A percentile compares a stretch with the other conserved stretches of the same genome.
These are phyloP conservation scores for Diaporthe citriasiana DNA, from an alignment of 2,329 filamentous ascomycete species.

Conservation along the genomic window DNA sequence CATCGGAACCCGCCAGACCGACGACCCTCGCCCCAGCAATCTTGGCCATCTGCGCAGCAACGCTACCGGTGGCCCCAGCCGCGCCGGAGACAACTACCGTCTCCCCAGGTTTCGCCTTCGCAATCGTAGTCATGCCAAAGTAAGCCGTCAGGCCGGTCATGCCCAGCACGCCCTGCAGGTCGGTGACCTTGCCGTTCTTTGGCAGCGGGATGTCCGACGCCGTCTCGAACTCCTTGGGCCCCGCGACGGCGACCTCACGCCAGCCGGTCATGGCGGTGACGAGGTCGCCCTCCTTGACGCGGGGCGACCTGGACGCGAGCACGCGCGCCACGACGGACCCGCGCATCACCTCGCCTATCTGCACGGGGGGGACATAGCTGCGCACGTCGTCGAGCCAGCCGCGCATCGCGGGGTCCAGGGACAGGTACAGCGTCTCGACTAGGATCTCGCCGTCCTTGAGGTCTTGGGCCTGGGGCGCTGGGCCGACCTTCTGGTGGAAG, in stretches of 20 bases:
- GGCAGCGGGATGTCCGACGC: constrained; percentile 44
- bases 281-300: constrained; percentile 64
- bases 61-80: constrained; percentile 76
- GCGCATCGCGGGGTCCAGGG: constrained; percentile 75
- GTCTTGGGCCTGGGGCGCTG: constrained; percentile 62
- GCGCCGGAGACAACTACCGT: constrained; percentile 78
- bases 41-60: constrained; percentile 78
- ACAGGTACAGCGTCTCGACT: constrained; percentile 66
- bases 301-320: constrained; percentile 60
- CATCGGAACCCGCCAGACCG: constrained; percentile 68
- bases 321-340: constrained; percentile 68
- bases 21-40: constrained; percentile 69
- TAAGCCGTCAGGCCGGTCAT: constrained; percentile 77
- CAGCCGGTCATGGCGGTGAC: constrained; percentile 67
- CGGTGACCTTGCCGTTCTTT: constrained; percentile 56
- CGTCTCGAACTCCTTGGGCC: constrained; percentile 57
- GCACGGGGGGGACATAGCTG: constrained; percentile 72
- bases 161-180: constrained; percentile 68
- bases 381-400: constrained; percentile 66
- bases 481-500: constrained; percentile 67
- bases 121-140: constrained; percentile 76
- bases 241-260: constrained; percentile 69
- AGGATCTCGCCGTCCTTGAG: constrained; percentile 68
- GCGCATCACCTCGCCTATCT: constrained; percentile 73
- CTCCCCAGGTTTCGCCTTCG: constrained; percentile 71